Evolutionary conservation across 768 basidiomycete genomes (phyloP), one percentile per base, ranked within the genome.

Genomic region (Rhizopogon vulgaris): DNA sequence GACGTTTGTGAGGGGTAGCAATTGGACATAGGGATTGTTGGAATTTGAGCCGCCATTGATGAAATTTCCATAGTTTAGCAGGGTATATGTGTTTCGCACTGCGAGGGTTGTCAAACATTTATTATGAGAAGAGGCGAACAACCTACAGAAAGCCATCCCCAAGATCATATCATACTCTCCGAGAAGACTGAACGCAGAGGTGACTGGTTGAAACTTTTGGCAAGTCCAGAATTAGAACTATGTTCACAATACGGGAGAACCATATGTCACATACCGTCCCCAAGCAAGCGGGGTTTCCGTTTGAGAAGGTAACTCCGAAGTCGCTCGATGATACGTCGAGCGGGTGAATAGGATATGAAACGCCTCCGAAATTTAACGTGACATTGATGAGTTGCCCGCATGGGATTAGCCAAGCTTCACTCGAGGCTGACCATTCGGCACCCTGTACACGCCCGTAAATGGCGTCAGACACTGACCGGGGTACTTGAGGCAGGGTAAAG

Each of bases 141-240:
- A 46, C 85, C 58, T 67, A 90, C 87, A 52, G 71, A 90, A 88
- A 49, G 77, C 78, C 86, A 89, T 88, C 56, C 88, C 88, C 45
- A 90, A 75, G 59, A 90, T 87, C 75, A 90, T 83, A 58, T 91
- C 88, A 56, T 87, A 91, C 62, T 85, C 76, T 56, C 87, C 85
- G 25, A 87, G 76, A 38, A 88, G 56, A 71, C 85, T 84, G 69
- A 90, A 88, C 4, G 87, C 86, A 3, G 82, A 79, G 12, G 87
- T 87, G 56, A 90, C 87, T 2, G 88, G 89, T 74, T 91, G 89
- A 75, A 88, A 91, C 80, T 88, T 57, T 12, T 28, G 52, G 11
- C 27, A 22, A 17, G 22, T 10, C 4, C 14, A 34, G 2, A 22
- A n/a, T 66, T 42, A 63, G 52, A 6, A 17, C 32, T 51, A 6